Base-by-base conservation (phyloP, 768 basidiomycete species). In the Termitomyces sp. region DNA sequence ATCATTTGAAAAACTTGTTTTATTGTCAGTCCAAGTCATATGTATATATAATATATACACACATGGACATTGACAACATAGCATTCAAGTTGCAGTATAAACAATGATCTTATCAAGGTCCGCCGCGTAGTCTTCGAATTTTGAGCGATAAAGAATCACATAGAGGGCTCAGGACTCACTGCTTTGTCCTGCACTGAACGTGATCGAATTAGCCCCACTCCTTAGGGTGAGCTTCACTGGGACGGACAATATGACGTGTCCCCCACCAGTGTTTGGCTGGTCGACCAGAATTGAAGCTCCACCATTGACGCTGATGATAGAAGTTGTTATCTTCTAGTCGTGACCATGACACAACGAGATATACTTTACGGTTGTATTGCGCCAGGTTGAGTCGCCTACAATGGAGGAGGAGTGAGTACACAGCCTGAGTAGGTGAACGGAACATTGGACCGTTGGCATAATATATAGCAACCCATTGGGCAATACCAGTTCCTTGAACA, bases 81-180 rank as follows among this genome's bases (percentile, higher is more conserved):
- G 12, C 4, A 42, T n/a, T 65, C 63, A 74, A 13, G 63, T 66
- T n/a, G 72, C 71, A 36, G 74, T 76, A 65, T 83, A 85, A 3
- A 86, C 83, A 31, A 84, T 71, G 62, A 85, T 82, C 69, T 78
- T 83, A 69, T 85, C 83, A 39, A 85, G 71, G 62, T 85, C 83
- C 12, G 73, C 84, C 14, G 82, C 84, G 65, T 79, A 85, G 61
- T 72, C 82, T 83, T 39, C 12, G 13, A 27, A 36, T 31, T n/a
- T 37, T 52, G 3, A 39, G 26, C 18, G 27, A 20, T 14, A 47
- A 20, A 55, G 22, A 53, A 53, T 31, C 27, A 44, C 2, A 16
- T 7, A 7, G 8, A 36, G 16, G 22, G 9, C 24, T 18, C 20
- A 9, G 5, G 14, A 71, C 81, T 69, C 64, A 84, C 79, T 82